Evolutionary conservation across 2,329 filamentous ascomycete species (phyloP).

Genomic region (Penicillium hordei): DNA sequence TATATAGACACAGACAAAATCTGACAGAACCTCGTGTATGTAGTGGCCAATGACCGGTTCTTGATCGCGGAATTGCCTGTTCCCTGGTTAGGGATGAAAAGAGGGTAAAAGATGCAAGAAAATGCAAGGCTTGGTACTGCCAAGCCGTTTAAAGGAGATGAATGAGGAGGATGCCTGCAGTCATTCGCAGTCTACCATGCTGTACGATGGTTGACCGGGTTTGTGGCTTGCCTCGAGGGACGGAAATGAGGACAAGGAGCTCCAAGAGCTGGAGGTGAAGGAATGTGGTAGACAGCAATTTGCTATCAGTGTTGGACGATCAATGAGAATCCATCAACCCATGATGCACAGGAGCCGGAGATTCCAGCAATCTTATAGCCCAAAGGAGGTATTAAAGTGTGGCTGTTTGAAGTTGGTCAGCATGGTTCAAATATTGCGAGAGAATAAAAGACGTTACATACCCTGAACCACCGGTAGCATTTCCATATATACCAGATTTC

Average conservation of each 20-base stretch:
- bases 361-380: slow-evolving; percentile 88
- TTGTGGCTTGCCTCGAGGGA: not conserved
- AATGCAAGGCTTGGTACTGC: not conserved
- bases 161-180: not conserved
- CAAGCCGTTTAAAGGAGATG: not conserved
- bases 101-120: slow-evolving; percentile 7
- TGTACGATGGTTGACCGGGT: not conserved
- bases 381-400: slow-evolving; percentile 82
- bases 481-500: slow-evolving; percentile 81
- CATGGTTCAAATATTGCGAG: not conserved
- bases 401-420: slow-evolving; percentile 52
- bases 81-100: slow-evolving; percentile 2
- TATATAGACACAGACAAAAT: slow-evolving; percentile 20
- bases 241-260: not conserved
- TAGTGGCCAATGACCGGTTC: slow-evolving; percentile 13
- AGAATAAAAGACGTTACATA: slow-evolving; percentile 52
- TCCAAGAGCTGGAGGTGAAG: not conserved
- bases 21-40: slow-evolving; percentile 16
- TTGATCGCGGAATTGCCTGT: slow-evolving; percentile 6
- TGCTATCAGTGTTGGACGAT: slow-evolving; percentile 66
- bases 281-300: not conserved
- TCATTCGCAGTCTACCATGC: not conserved
- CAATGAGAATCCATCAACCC: slow-evolving; percentile 83
- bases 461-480: slow-evolving; percentile 74
- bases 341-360: slow-evolving; percentile 74